A percentile compares a stretch with the other conserved stretches of the same genome.
phyloP scores from a whole-genome alignment of 495 filamentous ascomycete genomes.

The Elasticomyces elasticus region DNA sequence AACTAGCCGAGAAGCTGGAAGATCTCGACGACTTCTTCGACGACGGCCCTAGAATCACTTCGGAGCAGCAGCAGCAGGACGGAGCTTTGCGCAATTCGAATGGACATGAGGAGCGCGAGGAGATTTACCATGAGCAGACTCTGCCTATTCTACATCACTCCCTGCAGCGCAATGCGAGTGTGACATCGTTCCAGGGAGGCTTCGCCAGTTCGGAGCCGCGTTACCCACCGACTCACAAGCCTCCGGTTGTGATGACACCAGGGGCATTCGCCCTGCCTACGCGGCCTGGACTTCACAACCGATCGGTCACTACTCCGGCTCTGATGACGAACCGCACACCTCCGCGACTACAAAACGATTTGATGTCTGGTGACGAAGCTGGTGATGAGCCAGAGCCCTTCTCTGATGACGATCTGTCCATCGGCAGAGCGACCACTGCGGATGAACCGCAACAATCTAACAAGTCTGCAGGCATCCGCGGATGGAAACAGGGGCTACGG shows the following conservation, averaged over 20 bases:
- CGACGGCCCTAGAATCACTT: not conserved
- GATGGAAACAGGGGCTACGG: conserved; percentile 11
- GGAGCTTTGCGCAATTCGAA: not conserved
- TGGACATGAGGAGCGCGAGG: conserved; percentile 56
- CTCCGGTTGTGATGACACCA: conserved; percentile 53
- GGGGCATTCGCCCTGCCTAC: conserved; percentile 34
- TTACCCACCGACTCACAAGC: conserved; percentile 42
- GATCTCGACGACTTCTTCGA: conserved; percentile 76
- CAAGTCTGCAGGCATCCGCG: conserved; percentile 14
- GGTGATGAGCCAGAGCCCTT: conserved; percentile 29
- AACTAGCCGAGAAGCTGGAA: conserved; percentile 82
- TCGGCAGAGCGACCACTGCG: conserved; percentile 22
- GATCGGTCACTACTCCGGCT: conserved; percentile 32
- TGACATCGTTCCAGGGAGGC: conserved; percentile 77
- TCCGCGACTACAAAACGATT: conserved; percentile 7
- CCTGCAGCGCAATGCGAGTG: conserved; percentile 57
- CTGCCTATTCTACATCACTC: conserved; percentile 83
- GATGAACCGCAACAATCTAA: conserved; percentile 17
- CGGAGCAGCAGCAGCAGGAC: not conserved
- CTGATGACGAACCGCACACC: conserved; percentile 21
- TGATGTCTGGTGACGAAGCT: conserved; percentile 17
- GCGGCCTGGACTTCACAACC: conserved; percentile 31
- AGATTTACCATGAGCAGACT: conserved; percentile 89
- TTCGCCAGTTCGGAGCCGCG: conserved; percentile 58
- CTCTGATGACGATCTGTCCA: conserved; percentile 33